These are phyloP conservation scores for Vinca minor DNA, from an alignment of 257 asterid genomes.

Conservation along the genomic window DNA sequence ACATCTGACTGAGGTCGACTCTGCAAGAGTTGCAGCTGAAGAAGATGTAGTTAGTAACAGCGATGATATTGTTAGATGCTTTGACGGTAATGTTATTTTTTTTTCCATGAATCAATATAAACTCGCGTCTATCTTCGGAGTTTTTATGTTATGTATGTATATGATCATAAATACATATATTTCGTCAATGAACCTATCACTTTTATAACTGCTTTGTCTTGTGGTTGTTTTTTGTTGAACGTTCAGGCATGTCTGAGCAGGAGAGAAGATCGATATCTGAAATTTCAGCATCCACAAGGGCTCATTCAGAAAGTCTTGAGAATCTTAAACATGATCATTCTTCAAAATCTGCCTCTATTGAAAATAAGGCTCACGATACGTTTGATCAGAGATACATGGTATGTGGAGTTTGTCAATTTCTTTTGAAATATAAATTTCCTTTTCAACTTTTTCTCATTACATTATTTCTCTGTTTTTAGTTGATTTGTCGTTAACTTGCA, in stretches of 20 bases:
- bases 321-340: conserved; percentile 47
- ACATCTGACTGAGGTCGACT: conserved; percentile 50
- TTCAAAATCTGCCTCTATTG: conserved; percentile 41
- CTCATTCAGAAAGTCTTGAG: conserved; percentile 47
- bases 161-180: no score
- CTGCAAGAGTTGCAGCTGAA: conserved; percentile 50
- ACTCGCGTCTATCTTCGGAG: background rate
- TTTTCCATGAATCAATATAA: background rate
- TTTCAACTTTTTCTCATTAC: background rate
- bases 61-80: conserved; percentile 32
- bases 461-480: background rate
- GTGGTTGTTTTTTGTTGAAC: conserved; percentile 1
- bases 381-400: conserved; percentile 60
- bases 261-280: conserved; percentile 43
- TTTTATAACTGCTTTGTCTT: background rate
- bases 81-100: conserved; percentile 42
- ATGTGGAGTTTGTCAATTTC: conserved; percentile 12
- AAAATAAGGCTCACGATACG: conserved; percentile 46
- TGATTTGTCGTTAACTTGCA: no score
- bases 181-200: no score
- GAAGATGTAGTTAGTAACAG: conserved; percentile 44
- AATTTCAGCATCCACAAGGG: conserved; percentile 36
- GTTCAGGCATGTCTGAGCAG: conserved; percentile 52
- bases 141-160: no score
- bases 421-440: background rate